A percentile compares a stretch with the other conserved stretches of the same genome.
These are phyloP conservation scores for Pseudoscleropodium purum DNA, from an alignment of 225 moss, liverwort and hornwort species.

Conservation along the genomic window DNA sequence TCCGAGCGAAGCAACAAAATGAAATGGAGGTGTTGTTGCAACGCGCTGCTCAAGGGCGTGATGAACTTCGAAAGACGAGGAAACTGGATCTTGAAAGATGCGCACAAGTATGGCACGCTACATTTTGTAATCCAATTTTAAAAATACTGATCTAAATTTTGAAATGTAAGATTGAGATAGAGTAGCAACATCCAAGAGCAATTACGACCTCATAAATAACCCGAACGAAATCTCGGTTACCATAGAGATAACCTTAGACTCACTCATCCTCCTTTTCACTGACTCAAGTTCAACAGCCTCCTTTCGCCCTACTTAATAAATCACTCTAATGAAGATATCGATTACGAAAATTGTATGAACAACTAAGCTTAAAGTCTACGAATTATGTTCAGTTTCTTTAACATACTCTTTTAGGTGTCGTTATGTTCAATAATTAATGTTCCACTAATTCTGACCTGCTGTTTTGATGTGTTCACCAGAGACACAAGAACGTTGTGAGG, in stretches of 20 bases:
- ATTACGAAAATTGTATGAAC: not conserved
- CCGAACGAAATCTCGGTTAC: not conserved
- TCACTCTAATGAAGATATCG: not conserved
- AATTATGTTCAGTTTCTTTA: not conserved
- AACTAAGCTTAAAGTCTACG: not conserved
- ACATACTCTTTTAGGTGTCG: not conserved
- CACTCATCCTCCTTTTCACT: not conserved
- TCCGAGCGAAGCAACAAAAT: constrained; percentile 78
- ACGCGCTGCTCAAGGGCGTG: constrained; percentile 87
- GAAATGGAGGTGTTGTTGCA: constrained; percentile 90
- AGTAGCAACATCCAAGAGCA: not conserved
- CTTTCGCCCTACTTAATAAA: not conserved
- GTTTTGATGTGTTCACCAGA: constrained; percentile 17
- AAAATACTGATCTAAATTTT: not conserved
- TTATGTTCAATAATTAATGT: no score
- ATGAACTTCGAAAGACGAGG: constrained; percentile 77
- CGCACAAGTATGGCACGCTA: constrained; percentile 43
- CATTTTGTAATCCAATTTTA: not conserved
- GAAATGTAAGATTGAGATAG: not conserved
- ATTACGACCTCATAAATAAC: not conserved
- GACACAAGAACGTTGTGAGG: constrained; percentile 69
- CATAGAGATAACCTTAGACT: not conserved
- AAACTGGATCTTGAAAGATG: constrained; percentile 70
- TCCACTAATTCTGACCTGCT: not conserved
- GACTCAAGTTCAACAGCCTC: not conserved